Evolutionary conservation across 2,329 filamentous ascomycete species (phyloP), one percentile per base, ranked within the genome.

Genomic region (Cladosporium oxysporum): DNA sequence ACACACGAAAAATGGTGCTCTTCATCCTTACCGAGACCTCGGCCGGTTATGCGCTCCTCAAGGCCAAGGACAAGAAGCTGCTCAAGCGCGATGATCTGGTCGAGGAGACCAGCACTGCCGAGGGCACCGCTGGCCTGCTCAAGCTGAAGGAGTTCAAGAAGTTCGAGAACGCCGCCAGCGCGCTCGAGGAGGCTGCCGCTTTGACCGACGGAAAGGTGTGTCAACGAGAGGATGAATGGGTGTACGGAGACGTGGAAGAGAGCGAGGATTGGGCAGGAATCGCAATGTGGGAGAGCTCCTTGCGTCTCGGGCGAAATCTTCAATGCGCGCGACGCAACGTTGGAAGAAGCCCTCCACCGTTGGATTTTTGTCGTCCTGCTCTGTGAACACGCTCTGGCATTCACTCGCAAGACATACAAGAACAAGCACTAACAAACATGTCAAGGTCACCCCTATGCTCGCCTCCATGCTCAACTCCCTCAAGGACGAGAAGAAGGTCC

Each of bases 41-140:
- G 81, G 93, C 93, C 74, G 96, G 95, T 79, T 98, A 98, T 84
- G 95, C 93, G 81, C 88, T 99, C 79, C 93, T 99, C 84, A 98
- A 99, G 86, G 91, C 94, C 74, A 92, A 93, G 80, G 94, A 98
- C 87, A 98, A 97, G 88, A 98, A 98, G 85, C 87, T 98, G 67
- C 85, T 99, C 71, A 95, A 96, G 81, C 89, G 91, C 76, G 90
- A 94, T 81, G 89, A 93, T 76, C 81, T 96, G 69, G 85, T 87
- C 63, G 85, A 88, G 69, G 89, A 95, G 78, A 85, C 93, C 68
- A 86, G 88, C 71, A 90, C 90, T 67, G 89, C 92, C 41, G 93
- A 97, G 80, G 91, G 91, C 74, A 87, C 96, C 70, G 91, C 92
- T 74, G 90, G 91, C 74, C 87, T 96, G 90, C 83, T 99, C 75